phyloP scores from a whole-genome alignment of 306 rosid species.

The Cicer bijugum region DNA sequence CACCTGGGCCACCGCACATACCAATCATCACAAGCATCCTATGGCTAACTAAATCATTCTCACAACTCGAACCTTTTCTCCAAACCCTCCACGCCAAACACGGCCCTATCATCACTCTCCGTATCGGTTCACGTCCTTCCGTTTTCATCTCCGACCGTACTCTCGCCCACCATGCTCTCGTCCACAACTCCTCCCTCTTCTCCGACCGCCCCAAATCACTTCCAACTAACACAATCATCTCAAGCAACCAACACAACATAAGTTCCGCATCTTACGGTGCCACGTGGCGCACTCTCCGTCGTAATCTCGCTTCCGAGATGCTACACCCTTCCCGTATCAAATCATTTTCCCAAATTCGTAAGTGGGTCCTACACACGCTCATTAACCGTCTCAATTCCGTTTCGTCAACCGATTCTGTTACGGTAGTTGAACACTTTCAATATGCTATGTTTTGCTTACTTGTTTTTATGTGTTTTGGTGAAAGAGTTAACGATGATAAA shows the following conservation, averaged over 20 bases:
- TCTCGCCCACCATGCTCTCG: conserved; percentile 50
- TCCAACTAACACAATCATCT: neutral
- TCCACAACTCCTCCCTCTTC: conserved; percentile 46
- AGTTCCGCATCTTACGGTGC: conserved; percentile 47
- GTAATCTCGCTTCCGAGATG: conserved; percentile 51
- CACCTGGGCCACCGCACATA: conserved; percentile 42
- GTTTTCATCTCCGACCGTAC: conserved; percentile 47
- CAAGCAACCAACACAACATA: conserved; percentile 41
- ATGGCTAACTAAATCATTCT: conserved; percentile 30
- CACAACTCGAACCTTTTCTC: conserved; percentile 21
- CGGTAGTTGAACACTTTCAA: conserved; percentile 36
- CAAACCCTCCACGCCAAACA: conserved; percentile 40
- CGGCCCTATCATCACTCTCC: conserved; percentile 52
- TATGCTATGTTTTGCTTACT: conserved; percentile 52
- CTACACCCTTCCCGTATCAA: conserved; percentile 45
- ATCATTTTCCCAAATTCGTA: conserved; percentile 41
- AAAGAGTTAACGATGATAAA: conserved; percentile 36
- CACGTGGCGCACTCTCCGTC: conserved; percentile 55
- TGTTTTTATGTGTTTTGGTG: conserved; percentile 56
- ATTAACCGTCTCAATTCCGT: conserved; percentile 27
- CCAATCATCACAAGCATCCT: conserved; percentile 39
- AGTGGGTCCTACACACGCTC: conserved; percentile 44
- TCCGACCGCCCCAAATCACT: conserved; percentile 46
- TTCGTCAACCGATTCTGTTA: conserved; percentile 1
- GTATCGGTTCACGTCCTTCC: conserved; percentile 22